Conservation (phyloP, 2,329 filamentous ascomycete species). For the Neopestalotiopsis clavispora region DNA sequence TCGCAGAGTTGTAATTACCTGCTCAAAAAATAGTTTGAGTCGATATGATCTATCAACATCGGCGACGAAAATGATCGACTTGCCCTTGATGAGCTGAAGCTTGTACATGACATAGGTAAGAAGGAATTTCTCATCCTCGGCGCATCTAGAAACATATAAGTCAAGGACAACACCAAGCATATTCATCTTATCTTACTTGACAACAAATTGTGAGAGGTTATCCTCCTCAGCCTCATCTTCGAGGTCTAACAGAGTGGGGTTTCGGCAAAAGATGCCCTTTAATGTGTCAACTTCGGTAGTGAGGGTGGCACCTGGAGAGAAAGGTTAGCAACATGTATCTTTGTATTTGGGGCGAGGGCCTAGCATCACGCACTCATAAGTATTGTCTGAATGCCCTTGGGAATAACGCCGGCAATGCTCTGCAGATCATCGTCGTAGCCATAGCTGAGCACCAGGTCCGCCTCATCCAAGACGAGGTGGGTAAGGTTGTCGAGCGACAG, state of each 20-base stretch:
- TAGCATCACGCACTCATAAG: constrained; percentile 71
- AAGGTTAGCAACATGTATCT: not conserved
- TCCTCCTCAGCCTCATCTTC: constrained; percentile 79
- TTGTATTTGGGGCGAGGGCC: not conserved
- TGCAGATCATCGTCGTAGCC: constrained; percentile 83
- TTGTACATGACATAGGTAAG: constrained; percentile 95
- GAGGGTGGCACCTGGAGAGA: constrained; percentile 67
- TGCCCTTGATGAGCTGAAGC: constrained; percentile 90
- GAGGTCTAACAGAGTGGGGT: constrained; percentile 79
- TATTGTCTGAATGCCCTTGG: constrained; percentile 85
- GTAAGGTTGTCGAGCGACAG: constrained; percentile 74
- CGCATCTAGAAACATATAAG: constrained; percentile 36
- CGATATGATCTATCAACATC: constrained; percentile 70
- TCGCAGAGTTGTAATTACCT: not conserved
- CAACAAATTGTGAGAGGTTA: constrained; percentile 83
- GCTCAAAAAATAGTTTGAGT: constrained; percentile 92
- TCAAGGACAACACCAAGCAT: not conserved
- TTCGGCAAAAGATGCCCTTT: constrained; percentile 83
- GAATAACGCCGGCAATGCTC: constrained; percentile 76
- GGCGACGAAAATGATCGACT: constrained; percentile 79
- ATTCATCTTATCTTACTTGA: constrained; percentile 63
- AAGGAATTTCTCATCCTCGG: constrained; percentile 97
- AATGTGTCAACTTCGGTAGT: constrained; percentile 85
- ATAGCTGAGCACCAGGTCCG: constrained; percentile 90
- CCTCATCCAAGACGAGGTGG: constrained; percentile 89